These are phyloP conservation scores for Cryptosporidium canis DNA, from an alignment of 169 alveolate species.

Conservation along the genomic window DNA sequence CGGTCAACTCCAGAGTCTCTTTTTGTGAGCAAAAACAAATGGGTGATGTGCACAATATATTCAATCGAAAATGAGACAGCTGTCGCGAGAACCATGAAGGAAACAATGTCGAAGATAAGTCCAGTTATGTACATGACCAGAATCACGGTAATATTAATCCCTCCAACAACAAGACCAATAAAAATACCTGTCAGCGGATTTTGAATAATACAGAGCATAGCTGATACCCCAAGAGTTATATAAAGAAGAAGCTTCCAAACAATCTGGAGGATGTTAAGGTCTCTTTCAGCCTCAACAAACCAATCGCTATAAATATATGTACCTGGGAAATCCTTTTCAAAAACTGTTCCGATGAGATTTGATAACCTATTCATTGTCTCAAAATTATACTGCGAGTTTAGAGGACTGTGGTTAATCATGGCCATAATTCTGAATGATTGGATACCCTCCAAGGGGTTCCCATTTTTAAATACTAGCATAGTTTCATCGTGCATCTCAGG, in stretches of 20 bases:
- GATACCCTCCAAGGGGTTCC: slow-evolving; percentile 41
- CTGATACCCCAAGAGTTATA: slow-evolving; percentile 57
- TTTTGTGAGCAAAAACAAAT: slow-evolving; percentile 26
- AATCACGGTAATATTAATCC: slow-evolving; percentile 43
- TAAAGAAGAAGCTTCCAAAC: slow-evolving; percentile 66
- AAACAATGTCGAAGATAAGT: slow-evolving; percentile 57
- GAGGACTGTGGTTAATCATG: slow-evolving; percentile 44
- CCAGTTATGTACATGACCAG: slow-evolving; percentile 63
- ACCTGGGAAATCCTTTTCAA: slow-evolving; percentile 60
- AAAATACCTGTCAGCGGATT: slow-evolving; percentile 66
- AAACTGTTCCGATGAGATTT: slow-evolving; percentile 34
- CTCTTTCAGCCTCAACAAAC: slow-evolving; percentile 68
- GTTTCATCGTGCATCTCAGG: slow-evolving; percentile 70
- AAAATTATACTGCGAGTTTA: slow-evolving; percentile 31
- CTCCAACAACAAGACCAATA: slow-evolving; percentile 67
- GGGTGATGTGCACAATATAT: slow-evolving; percentile 60
- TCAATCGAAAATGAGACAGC: slow-evolving; percentile 72
- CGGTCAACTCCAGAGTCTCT: slow-evolving; percentile 62
- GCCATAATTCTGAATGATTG: slow-evolving; percentile 45
- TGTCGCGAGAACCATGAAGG: slow-evolving; percentile 67
- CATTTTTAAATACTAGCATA: slow-evolving; percentile 56
- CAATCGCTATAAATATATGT: slow-evolving; percentile 66
- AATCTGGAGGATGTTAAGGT: slow-evolving; percentile 15
- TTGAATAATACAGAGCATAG: slow-evolving; percentile 68
- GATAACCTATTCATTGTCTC: slow-evolving; percentile 35